Evolutionary conservation across 495 filamentous ascomycete genomes (phyloP).

Genomic region (Xylaria cubensis): DNA sequence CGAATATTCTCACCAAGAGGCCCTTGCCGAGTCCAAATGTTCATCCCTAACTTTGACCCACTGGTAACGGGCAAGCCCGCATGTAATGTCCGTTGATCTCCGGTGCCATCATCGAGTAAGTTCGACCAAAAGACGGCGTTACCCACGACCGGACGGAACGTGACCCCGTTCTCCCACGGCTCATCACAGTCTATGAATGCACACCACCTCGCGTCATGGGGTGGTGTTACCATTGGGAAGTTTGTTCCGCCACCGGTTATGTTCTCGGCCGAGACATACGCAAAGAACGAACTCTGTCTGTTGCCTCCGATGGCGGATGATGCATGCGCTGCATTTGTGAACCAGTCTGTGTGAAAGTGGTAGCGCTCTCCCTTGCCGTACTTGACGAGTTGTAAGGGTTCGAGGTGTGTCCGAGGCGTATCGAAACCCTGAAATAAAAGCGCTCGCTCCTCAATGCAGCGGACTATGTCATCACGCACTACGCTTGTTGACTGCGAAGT

Average conservation of each 20-base stretch:
- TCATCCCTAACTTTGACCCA: constrained; percentile 80
- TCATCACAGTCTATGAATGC: constrained; percentile 65
- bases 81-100: constrained; percentile 72
- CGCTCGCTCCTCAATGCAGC: constrained; percentile 73
- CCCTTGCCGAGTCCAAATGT: constrained; percentile 70
- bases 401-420: constrained; percentile 50
- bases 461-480: constrained; percentile 62
- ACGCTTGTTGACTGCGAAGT: constrained; percentile 55
- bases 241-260: constrained; percentile 63
- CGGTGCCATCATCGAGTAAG: constrained; percentile 60
- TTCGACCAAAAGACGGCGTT: constrained; percentile 84
- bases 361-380: constrained; percentile 57
- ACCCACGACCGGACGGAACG: constrained; percentile 70
- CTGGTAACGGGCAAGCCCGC: constrained; percentile 70
- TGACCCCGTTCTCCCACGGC: constrained; percentile 63
- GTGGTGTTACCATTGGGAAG: constrained; percentile 55
- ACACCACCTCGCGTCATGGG: constrained; percentile 60
- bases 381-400: constrained; percentile 62
- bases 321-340: constrained; percentile 49
- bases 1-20: constrained; percentile 44
- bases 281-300: constrained; percentile 61
- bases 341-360: constrained; percentile 66
- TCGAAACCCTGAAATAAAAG: constrained; percentile 71
- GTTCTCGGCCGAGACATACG: constrained; percentile 56
- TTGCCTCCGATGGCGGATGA: constrained; percentile 54